Evolutionary conservation across 2,329 filamentous ascomycete species (phyloP).

Genomic region (Sordariomycetes sp.): DNA sequence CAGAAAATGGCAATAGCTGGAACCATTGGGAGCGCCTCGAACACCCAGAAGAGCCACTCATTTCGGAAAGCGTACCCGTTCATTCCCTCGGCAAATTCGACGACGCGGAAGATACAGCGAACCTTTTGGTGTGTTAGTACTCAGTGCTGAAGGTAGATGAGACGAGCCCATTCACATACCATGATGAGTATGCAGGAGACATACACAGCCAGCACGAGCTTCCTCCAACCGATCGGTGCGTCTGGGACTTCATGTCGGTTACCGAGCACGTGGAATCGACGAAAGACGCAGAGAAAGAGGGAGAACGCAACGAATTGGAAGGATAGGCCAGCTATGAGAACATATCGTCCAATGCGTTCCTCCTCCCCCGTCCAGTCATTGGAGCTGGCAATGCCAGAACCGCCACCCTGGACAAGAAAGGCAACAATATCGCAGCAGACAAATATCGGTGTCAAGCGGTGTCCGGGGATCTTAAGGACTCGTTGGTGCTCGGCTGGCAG

Average conservation of each 20-base stretch:
- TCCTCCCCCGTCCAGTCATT: slow-evolving; percentile 29
- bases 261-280: slow-evolving; percentile 24
- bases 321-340: slow-evolving; percentile 30
- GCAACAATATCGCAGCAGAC: slow-evolving; percentile 33
- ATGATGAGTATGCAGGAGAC: slow-evolving; percentile 33
- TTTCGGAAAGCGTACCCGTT: slow-evolving; percentile 37
- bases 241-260: slow-evolving; percentile 9
- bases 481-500: slow-evolving; percentile 21
- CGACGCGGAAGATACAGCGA: slow-evolving; percentile 42
- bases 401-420: slow-evolving; percentile 33
- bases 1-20: slow-evolving; percentile 37
- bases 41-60: slow-evolving; percentile 44
- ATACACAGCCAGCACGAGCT: slow-evolving; percentile 30
- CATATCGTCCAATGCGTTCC: slow-evolving; percentile 26
- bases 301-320: slow-evolving; percentile 30
- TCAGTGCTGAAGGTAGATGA: not conserved
- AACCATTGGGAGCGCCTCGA: slow-evolving; percentile 39
- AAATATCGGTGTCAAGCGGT: slow-evolving; percentile 33
- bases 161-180: slow-evolving; percentile 17
- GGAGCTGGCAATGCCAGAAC: slow-evolving; percentile 31
- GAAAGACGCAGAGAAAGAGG: slow-evolving; percentile 28
- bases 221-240: slow-evolving; percentile 24
- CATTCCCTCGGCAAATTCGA: slow-evolving; percentile 43
- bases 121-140: slow-evolving; percentile 16
- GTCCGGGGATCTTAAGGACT: slow-evolving; percentile 24